A percentile compares a stretch with the other conserved stretches of the same genome.
These are phyloP conservation scores for Aspergillus carbonarius DNA, from an alignment of 2,329 filamentous ascomycete species.

Conservation along the genomic window DNA sequence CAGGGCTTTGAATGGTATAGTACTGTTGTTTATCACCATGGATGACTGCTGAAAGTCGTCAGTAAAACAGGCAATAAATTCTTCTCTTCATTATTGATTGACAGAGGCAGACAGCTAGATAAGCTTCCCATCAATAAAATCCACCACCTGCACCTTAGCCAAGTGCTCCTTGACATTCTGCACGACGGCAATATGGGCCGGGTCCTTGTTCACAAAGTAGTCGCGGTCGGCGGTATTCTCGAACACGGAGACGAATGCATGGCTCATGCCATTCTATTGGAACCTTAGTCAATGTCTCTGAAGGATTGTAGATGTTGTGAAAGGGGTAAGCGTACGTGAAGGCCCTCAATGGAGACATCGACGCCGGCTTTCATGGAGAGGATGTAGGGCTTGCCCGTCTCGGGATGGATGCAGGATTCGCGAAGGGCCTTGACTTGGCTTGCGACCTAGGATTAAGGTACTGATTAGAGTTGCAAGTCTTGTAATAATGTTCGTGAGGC, in stretches of 20 bases:
- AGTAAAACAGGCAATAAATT: no score
- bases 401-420: neutral
- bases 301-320: no score
- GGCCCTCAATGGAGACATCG: neutral
- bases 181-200: neutral
- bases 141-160: neutral
- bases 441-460: neutral
- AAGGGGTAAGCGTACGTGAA: neutral
- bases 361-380: neutral
- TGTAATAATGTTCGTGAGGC: neutral
- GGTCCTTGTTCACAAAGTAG: neutral
- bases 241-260: neutral
- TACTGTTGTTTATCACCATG: no score
- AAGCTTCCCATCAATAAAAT: constrained; percentile 4
- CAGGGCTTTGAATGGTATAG: no score
- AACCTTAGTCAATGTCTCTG: neutral
- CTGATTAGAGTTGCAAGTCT: neutral
- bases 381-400: neutral
- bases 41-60: no score
- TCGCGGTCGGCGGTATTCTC: neutral
- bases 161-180: neutral
- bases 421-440: neutral
- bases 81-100: no score
- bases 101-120: neutral
- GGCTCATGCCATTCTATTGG: neutral